These are phyloP conservation scores for Cryptococcus sp. DNA, from an alignment of 1,284 basidiomycete genomes.

Conservation along the genomic window DNA sequence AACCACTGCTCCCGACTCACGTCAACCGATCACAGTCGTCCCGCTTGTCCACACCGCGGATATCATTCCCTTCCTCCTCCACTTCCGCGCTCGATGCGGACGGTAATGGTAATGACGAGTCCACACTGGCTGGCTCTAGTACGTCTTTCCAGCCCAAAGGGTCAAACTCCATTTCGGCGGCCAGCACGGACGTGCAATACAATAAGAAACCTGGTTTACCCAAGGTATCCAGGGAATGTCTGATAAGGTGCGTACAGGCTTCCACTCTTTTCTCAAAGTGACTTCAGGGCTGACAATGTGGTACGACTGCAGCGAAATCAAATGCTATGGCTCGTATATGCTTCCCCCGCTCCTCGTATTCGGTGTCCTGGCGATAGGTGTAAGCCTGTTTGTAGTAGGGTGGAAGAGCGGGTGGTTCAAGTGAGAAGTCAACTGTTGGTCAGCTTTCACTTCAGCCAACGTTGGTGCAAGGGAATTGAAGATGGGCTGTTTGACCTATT, in stretches of 20 bases:
- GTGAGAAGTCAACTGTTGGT: background rate
- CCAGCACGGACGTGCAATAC: background rate
- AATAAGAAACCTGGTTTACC: constrained; percentile 15
- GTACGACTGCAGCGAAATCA: constrained; percentile 36
- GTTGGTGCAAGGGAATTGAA: background rate
- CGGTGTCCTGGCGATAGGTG: constrained; percentile 38
- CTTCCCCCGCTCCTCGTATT: constrained; percentile 39
- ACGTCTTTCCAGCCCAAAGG: background rate
- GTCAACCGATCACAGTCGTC: constrained; percentile 14
- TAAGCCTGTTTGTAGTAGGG: constrained; percentile 30
- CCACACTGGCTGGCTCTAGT: background rate
- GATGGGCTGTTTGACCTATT: background rate
- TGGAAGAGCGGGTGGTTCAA: constrained; percentile 40
- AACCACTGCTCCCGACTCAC: constrained; percentile 12
- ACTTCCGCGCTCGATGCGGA: constrained; percentile 17
- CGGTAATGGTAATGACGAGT: constrained; percentile 3
- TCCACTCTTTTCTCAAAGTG: background rate
- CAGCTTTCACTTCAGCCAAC: no score
- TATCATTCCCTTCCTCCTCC: constrained; percentile 37
- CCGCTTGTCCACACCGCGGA: constrained; percentile 27
- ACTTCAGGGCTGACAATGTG: background rate
- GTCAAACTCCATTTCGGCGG: background rate
- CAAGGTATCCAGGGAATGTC: constrained; percentile 16
- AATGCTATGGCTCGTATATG: constrained; percentile 47
- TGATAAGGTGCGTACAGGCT: constrained; percentile 12